These are phyloP conservation scores for Diplosphaera chodatii DNA, from an alignment of 139 green algal species.

Conservation along the genomic window DNA sequence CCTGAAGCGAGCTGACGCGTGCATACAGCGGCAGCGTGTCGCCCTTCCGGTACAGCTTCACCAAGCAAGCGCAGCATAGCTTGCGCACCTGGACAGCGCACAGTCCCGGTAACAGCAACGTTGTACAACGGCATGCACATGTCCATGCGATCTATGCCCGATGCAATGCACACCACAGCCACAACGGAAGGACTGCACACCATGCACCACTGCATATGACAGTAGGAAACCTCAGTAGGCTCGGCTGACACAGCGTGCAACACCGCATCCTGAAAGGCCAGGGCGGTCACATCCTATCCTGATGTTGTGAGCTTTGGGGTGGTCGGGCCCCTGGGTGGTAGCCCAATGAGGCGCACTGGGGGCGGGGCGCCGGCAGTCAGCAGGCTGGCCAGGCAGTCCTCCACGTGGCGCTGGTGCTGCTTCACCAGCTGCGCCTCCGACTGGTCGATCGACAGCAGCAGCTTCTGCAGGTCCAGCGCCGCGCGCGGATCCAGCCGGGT, in stretches of 20 bases:
- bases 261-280: no score
- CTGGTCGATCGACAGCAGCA: conserved; percentile 51
- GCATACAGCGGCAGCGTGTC: conserved; percentile 71
- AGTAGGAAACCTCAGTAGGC: no score
- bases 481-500: conserved; percentile 26
- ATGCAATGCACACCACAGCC: no score
- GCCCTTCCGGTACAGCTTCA: conserved; percentile 51
- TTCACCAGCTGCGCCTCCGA: conserved; percentile 42
- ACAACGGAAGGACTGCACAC: no score
- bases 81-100: conserved; percentile 49
- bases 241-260: no score
- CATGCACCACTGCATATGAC: no score
- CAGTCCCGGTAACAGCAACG: background rate
- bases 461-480: conserved; percentile 73
- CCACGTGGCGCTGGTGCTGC: conserved; percentile 62
- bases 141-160: no score
- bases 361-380: conserved; percentile 45
- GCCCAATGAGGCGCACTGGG: conserved; percentile 16
- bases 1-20: conserved; percentile 52
- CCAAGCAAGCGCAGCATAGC: conserved; percentile 54
- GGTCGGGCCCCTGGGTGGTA: no score
- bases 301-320: no score
- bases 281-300: no score
- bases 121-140: no score
- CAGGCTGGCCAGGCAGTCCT: conserved; percentile 57